Conservation (phyloP, 2,329 filamentous ascomycete species). For the Grosmannia serpens region DNA sequence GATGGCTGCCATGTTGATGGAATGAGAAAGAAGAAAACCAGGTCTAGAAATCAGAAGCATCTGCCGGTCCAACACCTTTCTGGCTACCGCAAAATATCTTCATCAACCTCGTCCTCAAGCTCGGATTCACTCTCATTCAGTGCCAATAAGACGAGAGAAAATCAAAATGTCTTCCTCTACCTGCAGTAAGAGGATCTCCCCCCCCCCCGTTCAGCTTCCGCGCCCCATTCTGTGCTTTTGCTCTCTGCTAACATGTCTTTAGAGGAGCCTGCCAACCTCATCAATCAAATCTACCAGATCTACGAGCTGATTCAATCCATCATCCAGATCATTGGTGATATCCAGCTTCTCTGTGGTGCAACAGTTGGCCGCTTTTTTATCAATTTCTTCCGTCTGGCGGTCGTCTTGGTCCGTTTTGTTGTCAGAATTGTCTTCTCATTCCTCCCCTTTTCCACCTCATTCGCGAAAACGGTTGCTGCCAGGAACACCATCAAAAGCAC, state of each 20-base stretch:
- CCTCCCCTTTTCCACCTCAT: conserved; percentile 2
- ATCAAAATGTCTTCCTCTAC: background rate
- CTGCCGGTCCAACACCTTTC: background rate
- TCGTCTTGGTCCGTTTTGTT: background rate
- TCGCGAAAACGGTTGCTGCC: background rate
- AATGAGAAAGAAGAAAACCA: background rate
- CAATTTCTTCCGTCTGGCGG: background rate
- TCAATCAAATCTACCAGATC: conserved; percentile 5
- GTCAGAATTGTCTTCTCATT: conserved; percentile 2
- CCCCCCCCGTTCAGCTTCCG: background rate
- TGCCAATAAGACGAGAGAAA: background rate
- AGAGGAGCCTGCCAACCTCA: background rate
- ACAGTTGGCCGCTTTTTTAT: background rate
- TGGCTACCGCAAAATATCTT: background rate
- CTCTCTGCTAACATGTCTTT: background rate
- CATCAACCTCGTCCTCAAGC: background rate
- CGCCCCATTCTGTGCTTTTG: background rate
- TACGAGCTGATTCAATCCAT: conserved; percentile 4
- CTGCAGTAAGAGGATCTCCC: background rate
- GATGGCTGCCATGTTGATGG: background rate
- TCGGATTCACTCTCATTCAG: background rate
- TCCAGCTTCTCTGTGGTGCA: conserved; percentile 3
- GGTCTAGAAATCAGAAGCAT: background rate
- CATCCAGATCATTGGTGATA: background rate
- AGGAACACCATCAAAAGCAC: background rate